phyloP scores from a whole-genome alignment of 1,139 yeast species.

The Magnusiomyces paraingens region DNA sequence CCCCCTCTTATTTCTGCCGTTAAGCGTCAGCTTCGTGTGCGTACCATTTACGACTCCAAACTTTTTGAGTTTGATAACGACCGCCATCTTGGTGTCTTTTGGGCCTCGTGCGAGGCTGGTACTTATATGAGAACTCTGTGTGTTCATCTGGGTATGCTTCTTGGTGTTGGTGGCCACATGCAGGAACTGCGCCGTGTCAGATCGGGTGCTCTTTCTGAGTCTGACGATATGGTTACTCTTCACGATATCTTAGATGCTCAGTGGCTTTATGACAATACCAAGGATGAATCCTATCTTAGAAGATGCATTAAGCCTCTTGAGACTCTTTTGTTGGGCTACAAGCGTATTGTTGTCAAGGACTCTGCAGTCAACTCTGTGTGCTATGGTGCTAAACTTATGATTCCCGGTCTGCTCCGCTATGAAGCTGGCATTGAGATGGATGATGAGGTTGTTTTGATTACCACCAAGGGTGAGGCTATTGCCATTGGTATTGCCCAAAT shows the following conservation, averaged over 20 bases:
- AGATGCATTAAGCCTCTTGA: constrained; percentile 93
- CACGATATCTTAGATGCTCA: constrained; percentile 98
- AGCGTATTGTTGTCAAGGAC: constrained; percentile 95
- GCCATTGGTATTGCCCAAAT: constrained; percentile 98
- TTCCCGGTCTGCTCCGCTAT: constrained; percentile 95
- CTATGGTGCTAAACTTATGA: constrained; percentile 98
- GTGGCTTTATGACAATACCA: constrained; percentile 93
- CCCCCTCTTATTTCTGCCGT: constrained; percentile 99
- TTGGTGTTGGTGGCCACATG: constrained; percentile 99
- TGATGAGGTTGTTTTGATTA: constrained; percentile 95
- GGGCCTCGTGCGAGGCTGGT: constrained; percentile 99
- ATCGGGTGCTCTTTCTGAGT: constrained; percentile 91
- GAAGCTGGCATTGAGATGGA: constrained; percentile 97
- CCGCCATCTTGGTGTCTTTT: constrained; percentile 94
- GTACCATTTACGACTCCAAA: constrained; percentile 95
- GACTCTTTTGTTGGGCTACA: constrained; percentile 86
- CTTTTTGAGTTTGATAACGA: constrained; percentile 94
- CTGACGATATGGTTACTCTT: constrained; percentile 86
- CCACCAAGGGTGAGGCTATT: constrained; percentile 99
- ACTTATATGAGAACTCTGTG: constrained; percentile 98
- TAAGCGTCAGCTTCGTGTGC: constrained; percentile 96
- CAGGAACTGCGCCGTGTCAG: constrained; percentile 99
- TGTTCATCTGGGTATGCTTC: constrained; percentile 96
- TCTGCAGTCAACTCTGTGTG: constrained; percentile 98
- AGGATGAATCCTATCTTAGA: constrained; percentile 93